Evolutionary conservation across 345 rosid species (phyloP).

Genomic region (Eucalyptus sp.): DNA sequence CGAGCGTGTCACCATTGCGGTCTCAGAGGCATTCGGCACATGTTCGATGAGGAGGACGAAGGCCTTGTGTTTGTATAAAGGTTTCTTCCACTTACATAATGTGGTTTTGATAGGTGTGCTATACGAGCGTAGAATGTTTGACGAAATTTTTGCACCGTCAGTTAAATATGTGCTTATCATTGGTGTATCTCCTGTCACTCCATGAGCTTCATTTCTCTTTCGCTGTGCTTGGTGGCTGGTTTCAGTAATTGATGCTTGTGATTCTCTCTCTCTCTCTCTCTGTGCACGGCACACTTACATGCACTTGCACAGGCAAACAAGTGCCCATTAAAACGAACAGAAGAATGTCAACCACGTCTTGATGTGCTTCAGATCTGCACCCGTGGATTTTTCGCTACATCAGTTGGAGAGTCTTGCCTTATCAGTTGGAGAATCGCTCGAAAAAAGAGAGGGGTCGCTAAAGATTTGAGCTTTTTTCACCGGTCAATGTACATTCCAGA

Average conservation of each 20-base stretch:
- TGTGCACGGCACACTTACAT: not conserved
- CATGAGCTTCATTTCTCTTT: not conserved
- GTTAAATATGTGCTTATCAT: not conserved
- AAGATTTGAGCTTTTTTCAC: not conserved
- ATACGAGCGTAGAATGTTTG: not conserved
- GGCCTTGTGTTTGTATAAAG: not conserved
- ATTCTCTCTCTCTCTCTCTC: not conserved
- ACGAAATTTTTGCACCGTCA: not conserved
- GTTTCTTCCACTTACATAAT: not conserved
- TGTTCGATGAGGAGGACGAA: conserved; percentile 12
- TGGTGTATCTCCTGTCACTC: not conserved
- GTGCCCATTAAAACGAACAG: not conserved
- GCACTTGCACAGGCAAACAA: not conserved
- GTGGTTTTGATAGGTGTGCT: not conserved
- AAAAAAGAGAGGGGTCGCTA: not conserved
- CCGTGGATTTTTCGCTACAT: not conserved
- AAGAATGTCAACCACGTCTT: not conserved
- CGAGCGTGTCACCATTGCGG: conserved; percentile 52
- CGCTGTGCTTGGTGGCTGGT: not conserved
- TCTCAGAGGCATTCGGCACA: conserved; percentile 47
- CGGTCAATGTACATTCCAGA: not conserved
- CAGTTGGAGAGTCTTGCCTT: not conserved
- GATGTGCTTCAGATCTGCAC: not conserved
- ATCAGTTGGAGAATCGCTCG: not conserved
- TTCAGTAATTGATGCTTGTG: not conserved